Evolutionary conservation across 345 rosid genomes (phyloP).

Genomic region (Linum tenue): DNA sequence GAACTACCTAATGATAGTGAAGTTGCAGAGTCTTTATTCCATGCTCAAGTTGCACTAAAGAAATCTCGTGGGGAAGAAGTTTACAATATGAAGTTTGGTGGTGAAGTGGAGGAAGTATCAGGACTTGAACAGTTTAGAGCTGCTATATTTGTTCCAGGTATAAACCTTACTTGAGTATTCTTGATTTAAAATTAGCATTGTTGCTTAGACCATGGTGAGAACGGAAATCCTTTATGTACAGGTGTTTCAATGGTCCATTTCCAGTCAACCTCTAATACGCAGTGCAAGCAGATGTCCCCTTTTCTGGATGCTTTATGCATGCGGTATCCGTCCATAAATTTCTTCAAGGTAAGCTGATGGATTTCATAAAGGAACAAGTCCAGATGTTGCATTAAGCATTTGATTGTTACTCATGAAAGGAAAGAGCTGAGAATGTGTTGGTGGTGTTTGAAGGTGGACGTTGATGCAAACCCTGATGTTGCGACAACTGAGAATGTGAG

Average conservation of each 20-base stretch:
- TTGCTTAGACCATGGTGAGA: neutral
- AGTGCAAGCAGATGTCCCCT: conserved; percentile 77
- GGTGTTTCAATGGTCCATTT: conserved; percentile 76
- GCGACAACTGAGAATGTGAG: conserved; percentile 71
- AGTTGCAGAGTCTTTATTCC: conserved; percentile 82
- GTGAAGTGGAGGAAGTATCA: conserved; percentile 78
- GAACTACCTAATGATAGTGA: conserved; percentile 73
- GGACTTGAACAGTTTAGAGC: conserved; percentile 71
- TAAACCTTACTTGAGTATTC: neutral
- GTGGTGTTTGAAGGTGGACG: conserved; percentile 53
- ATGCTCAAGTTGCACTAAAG: conserved; percentile 85
- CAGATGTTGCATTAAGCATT: neutral
- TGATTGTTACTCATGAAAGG: neutral
- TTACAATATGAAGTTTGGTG: conserved; percentile 84
- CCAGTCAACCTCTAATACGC: conserved; percentile 43
- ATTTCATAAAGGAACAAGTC: neutral
- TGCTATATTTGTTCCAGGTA: conserved; percentile 72
- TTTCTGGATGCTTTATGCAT: conserved; percentile 66
- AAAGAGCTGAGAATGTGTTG: conserved; percentile 1
- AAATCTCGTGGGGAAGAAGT: conserved; percentile 91
- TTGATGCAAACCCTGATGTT: conserved; percentile 39
- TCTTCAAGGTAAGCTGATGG: conserved; percentile 53
- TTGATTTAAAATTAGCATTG: neutral
- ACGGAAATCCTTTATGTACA: conserved; percentile 20
- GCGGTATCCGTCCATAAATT: conserved; percentile 77